Percentiles rank a stretch among this genome's conserved stretches.
Conservation (phyloP, 768 basidiomycete species). For the Boletus bicolor region DNA sequence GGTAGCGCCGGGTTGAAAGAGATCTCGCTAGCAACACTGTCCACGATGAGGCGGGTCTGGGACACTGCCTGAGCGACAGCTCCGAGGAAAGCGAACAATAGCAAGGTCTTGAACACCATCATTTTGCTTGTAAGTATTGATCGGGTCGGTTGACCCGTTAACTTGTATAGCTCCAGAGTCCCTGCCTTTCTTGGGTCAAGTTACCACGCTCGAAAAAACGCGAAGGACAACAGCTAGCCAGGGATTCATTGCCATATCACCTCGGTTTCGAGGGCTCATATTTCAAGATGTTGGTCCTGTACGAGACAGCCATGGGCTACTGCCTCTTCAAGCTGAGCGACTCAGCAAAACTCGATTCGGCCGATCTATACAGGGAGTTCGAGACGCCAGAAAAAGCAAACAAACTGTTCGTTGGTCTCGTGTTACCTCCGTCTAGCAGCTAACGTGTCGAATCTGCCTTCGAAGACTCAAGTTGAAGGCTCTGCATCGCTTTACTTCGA, state of each 20-base stretch:
- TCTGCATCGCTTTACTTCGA: slow-evolving; percentile 94
- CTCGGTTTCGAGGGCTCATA: slow-evolving; percentile 1
- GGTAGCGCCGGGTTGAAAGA: background rate
- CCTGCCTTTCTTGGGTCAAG: slow-evolving; percentile 23
- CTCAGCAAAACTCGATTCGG: slow-evolving; percentile 80
- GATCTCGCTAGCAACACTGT: background rate
- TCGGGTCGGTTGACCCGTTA: background rate
- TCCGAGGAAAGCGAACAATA: slow-evolving; percentile 4
- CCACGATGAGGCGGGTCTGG: slow-evolving; percentile 5
- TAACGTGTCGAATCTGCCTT: slow-evolving; percentile 5
- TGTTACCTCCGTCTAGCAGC: slow-evolving; percentile 11
- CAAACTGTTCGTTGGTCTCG: slow-evolving; percentile 66
- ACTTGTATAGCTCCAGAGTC: too few species aligned
- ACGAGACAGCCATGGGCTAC: slow-evolving; percentile 95
- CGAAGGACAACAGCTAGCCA: background rate
- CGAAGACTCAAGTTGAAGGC: slow-evolving; percentile 88
- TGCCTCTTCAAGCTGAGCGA: slow-evolving; percentile 96
- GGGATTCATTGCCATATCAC: background rate
- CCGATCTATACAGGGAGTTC: slow-evolving; percentile 89
- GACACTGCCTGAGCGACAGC: background rate
- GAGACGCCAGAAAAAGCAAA: slow-evolving; percentile 89
- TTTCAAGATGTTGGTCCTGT: slow-evolving; percentile 83
- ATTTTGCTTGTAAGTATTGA: background rate
- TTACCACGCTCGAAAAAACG: slow-evolving; percentile 36
- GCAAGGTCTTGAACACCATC: slow-evolving; percentile 6